phyloP scores from a whole-genome alignment of 2,329 filamentous ascomycete genomes.

The Fusarium pseudocircinatum region DNA sequence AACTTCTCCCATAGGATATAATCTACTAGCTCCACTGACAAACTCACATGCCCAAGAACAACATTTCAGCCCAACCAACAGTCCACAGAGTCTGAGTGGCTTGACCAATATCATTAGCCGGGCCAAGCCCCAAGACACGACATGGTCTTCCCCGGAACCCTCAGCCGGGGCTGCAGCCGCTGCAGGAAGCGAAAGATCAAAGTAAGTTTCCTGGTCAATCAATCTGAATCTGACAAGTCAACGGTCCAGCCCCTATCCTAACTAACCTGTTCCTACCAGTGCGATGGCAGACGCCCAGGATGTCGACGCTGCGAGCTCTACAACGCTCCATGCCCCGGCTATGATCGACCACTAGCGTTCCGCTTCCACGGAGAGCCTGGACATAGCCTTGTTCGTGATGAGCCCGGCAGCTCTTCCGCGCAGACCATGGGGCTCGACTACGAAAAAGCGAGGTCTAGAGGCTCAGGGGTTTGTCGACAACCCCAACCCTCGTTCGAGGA shows the following conservation, averaged over 20 bases:
- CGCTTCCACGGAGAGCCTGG: constrained; percentile 31
- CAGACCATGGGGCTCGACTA: not conserved
- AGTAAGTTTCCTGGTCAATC: constrained; percentile 1
- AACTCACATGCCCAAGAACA: not conserved
- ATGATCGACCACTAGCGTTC: constrained; percentile 28
- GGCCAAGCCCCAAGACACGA: not conserved
- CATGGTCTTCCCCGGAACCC: constrained; percentile 28
- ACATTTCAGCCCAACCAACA: not conserved
- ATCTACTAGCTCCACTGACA: constrained; percentile 4
- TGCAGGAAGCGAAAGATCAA: constrained; percentile 32
- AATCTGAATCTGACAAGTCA: not conserved
- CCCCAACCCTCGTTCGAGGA: constrained; percentile 33
- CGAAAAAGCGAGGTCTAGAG: not conserved
- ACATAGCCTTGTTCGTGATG: constrained; percentile 10
- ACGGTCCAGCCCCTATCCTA: not conserved
- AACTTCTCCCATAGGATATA: constrained; percentile 13
- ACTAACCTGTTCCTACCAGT: constrained; percentile 9
- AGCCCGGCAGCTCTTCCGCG: not conserved
- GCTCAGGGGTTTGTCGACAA: constrained; percentile 7
- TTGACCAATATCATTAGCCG: not conserved
- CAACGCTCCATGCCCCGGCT: constrained; percentile 27
- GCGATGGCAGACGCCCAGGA: constrained; percentile 24
- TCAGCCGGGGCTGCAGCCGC: constrained; percentile 25
- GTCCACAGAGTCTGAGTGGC: not conserved
- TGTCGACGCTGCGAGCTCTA: constrained; percentile 30